These are phyloP conservation scores for Euphorbia lathyris DNA, from an alignment of 345 rosid genomes.

Conservation along the genomic window DNA sequence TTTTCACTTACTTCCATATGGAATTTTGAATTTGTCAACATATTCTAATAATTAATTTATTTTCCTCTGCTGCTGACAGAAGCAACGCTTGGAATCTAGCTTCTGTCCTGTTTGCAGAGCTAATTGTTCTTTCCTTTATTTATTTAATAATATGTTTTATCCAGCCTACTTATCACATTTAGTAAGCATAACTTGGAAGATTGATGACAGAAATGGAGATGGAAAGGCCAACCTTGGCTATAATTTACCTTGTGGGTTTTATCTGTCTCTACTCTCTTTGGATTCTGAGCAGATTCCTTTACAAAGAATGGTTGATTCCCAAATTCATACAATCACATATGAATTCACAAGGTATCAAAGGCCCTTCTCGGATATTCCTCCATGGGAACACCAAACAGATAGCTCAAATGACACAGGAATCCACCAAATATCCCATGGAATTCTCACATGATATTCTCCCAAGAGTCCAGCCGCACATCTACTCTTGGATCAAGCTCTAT, in stretches of 20 bases:
- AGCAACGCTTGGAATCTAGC: not conserved
- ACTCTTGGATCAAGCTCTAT: conserved; percentile 31
- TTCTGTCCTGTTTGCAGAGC: not conserved
- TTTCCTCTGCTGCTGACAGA: not conserved
- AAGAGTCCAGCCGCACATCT: conserved; percentile 24
- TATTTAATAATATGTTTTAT: not conserved
- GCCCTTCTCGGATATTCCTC: conserved; percentile 28
- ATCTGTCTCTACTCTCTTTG: conserved; percentile 11
- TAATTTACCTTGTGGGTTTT: conserved; percentile 10
- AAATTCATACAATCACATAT: conserved; percentile 14
- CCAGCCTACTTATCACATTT: not conserved
- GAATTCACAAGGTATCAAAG: conserved; percentile 29
- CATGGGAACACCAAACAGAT: conserved; percentile 28
- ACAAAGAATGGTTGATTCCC: conserved; percentile 28
- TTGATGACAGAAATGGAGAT: not conserved
- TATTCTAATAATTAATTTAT: too few species aligned
- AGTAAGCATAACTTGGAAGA: not conserved
- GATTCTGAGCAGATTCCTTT: conserved; percentile 4
- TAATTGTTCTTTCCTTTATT: not conserved
- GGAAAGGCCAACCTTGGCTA: conserved; percentile 10
- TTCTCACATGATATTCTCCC: conserved; percentile 30
- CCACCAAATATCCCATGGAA: conserved; percentile 10
- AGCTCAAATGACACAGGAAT: not conserved
- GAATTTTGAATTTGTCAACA: too few species aligned
- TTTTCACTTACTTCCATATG: too few species aligned